Conservation (phyloP, 129 eudicot species). For the Flaveria trinervia region DNA sequence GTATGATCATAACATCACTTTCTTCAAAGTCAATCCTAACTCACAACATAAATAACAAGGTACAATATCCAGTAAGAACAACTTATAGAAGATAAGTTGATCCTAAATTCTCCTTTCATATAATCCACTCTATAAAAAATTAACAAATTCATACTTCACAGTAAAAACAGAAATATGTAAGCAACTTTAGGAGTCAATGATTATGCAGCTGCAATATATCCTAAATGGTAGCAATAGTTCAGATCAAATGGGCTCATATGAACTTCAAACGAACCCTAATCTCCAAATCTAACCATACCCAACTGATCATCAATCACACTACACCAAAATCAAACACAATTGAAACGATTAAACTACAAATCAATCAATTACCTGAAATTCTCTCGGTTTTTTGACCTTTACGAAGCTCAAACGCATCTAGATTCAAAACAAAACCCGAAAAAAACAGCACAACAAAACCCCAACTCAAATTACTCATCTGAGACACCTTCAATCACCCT, state of each 20-base stretch:
- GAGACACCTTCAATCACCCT: neutral
- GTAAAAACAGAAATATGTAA: neutral
- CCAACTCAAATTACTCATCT: conserved; percentile 55
- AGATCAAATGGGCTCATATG: conserved; percentile 7
- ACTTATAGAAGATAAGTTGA: neutral
- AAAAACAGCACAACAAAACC: conserved; percentile 44
- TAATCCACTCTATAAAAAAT: neutral
- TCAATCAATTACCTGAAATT: conserved; percentile 59
- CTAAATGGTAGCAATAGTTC: neutral
- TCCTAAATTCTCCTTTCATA: conserved; percentile 8
- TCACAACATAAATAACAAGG: neutral
- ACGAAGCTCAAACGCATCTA: conserved; percentile 58
- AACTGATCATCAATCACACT: neutral
- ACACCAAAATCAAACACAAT: neutral
- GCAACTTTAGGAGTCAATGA: neutral
- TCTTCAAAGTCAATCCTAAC: neutral
- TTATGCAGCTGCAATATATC: too few species aligned
- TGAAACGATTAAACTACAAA: neutral
- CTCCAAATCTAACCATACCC: conserved; percentile 16
- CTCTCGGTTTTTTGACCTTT: conserved; percentile 72
- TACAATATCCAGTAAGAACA: too few species aligned
- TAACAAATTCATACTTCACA: neutral
- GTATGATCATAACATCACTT: neutral
- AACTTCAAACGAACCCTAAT: conserved; percentile 26
- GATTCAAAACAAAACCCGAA: conserved; percentile 37